Evolutionary conservation across 495 filamentous ascomycete genomes (phyloP).

Genomic region (Penicillium antarcticum): DNA sequence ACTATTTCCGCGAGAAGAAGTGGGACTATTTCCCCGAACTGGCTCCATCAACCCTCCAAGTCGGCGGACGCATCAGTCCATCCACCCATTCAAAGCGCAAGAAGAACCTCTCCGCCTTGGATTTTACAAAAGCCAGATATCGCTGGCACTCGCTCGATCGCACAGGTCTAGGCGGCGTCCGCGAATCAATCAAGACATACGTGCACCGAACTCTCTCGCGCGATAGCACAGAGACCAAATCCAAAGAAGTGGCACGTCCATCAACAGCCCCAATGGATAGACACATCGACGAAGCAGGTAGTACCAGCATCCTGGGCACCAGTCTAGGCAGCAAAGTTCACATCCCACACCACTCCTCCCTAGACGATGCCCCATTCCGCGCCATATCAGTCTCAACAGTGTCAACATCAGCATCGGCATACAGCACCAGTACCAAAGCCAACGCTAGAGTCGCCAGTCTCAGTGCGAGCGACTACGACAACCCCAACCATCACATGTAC

Average conservation of each 20-base stretch:
- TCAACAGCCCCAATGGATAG: conserved; percentile 15
- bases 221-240: conserved; percentile 20
- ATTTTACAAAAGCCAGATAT: conserved; percentile 19
- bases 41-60: conserved; percentile 26
- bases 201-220: conserved; percentile 32
- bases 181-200: conserved; percentile 38
- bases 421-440: too few relatives aligned
- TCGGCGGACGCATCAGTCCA: conserved; percentile 12
- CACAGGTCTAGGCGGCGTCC: conserved; percentile 25
- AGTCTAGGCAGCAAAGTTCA: not conserved
- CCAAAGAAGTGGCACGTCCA: conserved; percentile 18
- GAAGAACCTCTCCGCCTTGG: conserved; percentile 22
- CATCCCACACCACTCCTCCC: not conserved
- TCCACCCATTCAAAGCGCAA: conserved; percentile 15
- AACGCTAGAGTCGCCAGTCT: too few relatives aligned
- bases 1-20: conserved; percentile 49
- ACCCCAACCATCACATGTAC: conserved; percentile 1
- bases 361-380: not conserved
- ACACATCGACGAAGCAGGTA: not conserved
- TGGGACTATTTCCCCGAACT: conserved; percentile 50
- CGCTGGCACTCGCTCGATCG: conserved; percentile 26
- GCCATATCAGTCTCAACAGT: not conserved
- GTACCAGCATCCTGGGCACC: not conserved
- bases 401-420: not conserved
- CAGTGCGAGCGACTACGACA: conserved; percentile 2